Evolutionary conservation across 2,329 filamentous ascomycete species (phyloP).

Genomic region (Cladosporium phlei): DNA sequence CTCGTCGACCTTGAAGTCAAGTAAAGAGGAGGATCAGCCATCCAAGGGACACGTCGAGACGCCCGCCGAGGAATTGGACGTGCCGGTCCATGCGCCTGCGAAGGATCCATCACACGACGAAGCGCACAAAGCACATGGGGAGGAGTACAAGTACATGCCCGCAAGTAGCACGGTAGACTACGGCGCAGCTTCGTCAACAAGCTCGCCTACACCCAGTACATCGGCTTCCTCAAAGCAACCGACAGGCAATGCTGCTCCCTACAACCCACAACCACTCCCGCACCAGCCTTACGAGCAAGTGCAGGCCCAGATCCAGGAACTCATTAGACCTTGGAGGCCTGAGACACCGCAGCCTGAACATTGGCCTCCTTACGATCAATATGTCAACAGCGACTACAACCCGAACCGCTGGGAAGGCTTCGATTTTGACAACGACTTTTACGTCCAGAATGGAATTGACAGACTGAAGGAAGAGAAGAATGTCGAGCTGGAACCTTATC

Average conservation of each 20-base stretch:
- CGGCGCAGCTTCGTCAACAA: not conserved
- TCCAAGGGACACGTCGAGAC: constrained; percentile 3
- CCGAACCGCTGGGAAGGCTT: constrained; percentile 47
- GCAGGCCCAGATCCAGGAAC: constrained; percentile 35
- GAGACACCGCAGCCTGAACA: constrained; percentile 33
- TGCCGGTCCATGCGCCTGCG: not conserved
- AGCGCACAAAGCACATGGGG: not conserved
- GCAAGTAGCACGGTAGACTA: not conserved
- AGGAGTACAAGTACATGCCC: constrained; percentile 5
- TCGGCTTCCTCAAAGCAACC: not conserved
- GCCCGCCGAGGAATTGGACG: constrained; percentile 5
- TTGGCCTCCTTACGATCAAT: constrained; percentile 43
- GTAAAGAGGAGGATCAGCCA: constrained; percentile 14
- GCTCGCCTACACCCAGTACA: not conserved
- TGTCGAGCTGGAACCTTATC: constrained; percentile 48
- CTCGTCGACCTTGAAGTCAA: constrained; percentile 15
- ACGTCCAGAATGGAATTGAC: constrained; percentile 31
- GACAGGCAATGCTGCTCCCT: too few relatives aligned
- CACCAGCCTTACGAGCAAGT: constrained; percentile 14
- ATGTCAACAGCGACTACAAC: constrained; percentile 40
- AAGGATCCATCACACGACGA: not conserved
- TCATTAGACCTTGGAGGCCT: constrained; percentile 38
- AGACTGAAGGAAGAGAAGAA: constrained; percentile 20
- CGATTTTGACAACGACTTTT: constrained; percentile 37
- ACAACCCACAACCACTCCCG: constrained; percentile 4